phyloP scores from a whole-genome alignment of 2,329 filamentous ascomycete genomes.

The Cordyceps tenuipes region DNA sequence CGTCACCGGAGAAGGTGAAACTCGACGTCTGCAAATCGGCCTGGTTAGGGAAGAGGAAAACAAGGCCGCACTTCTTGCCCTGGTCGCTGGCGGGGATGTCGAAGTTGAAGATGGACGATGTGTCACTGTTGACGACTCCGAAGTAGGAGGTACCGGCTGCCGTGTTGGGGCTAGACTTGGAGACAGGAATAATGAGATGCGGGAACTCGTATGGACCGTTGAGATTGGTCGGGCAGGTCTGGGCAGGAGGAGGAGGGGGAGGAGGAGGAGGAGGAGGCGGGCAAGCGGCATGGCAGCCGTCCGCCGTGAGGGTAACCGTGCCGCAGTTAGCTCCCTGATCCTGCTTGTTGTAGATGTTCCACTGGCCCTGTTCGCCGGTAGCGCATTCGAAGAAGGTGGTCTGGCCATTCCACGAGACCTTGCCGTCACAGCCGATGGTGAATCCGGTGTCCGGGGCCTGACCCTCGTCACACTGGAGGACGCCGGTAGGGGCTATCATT shows the following conservation, averaged over 20 bases:
- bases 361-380: conserved; percentile 41
- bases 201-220: conserved; percentile 45
- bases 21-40: conserved; percentile 50
- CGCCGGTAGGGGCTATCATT: conserved; percentile 41
- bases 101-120: conserved; percentile 61
- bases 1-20: conserved; percentile 39
- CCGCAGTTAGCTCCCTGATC: conserved; percentile 37
- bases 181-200: conserved; percentile 54
- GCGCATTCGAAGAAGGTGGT: conserved; percentile 52
- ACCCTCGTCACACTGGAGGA: conserved; percentile 53
- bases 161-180: conserved; percentile 42
- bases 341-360: conserved; percentile 44
- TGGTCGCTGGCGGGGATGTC: conserved; percentile 47
- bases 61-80: conserved; percentile 52
- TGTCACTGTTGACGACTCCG: conserved; percentile 43
- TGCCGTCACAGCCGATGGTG: conserved; percentile 43
- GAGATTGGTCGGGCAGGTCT: conserved; percentile 36
- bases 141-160: conserved; percentile 46
- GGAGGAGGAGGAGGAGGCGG: conserved; percentile 13
- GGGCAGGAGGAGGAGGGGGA: conserved; percentile 13
- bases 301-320: conserved; percentile 36
- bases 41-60: conserved; percentile 55
- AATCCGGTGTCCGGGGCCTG: conserved; percentile 46
- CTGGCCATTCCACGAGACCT: conserved; percentile 42
- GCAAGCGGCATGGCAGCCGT: conserved; percentile 25